phyloP scores from a whole-genome alignment of 441 rosid genomes.

The Pelargonium citronellum region DNA sequence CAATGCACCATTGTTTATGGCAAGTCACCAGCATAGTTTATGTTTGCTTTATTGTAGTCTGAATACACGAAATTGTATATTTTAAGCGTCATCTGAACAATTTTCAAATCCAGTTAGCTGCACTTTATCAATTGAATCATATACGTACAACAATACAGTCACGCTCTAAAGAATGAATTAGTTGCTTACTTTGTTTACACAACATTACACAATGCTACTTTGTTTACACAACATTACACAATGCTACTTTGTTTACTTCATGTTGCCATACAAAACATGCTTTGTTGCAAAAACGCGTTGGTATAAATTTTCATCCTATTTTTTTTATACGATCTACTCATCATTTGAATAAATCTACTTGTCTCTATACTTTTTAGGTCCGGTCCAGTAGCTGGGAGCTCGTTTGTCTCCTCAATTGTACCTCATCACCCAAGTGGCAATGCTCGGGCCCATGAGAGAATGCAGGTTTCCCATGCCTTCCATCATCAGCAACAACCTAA shows the following conservation, averaged over 20 bases:
- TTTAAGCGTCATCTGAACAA: too few species aligned
- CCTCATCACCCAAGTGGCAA: conserved; percentile 48
- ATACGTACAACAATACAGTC: too few species aligned
- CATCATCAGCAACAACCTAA: conserved; percentile 42
- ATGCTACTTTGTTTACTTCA: not conserved
- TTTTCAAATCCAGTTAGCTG: too few species aligned
- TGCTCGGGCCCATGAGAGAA: conserved; percentile 43
- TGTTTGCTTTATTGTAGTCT: too few species aligned
- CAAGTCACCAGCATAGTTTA: too few species aligned
- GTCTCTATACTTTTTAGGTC: conserved; percentile 29
- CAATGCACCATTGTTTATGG: not conserved
- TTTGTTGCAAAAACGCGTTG: not conserved
- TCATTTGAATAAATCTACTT: conserved; percentile 11
- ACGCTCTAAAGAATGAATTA: too few species aligned
- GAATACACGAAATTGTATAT: too few species aligned
- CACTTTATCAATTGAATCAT: too few species aligned
- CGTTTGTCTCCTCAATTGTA: conserved; percentile 35
- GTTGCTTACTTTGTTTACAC: not conserved
- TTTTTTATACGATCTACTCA: not conserved
- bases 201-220: too few species aligned
- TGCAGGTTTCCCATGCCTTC: conserved; percentile 41
- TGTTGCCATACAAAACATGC: not conserved
- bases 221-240: too few species aligned
- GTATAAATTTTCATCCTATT: not conserved
- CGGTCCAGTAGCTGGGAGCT: conserved; percentile 42